Conservation (phyloP, 169 alveolate species). For the Plasmodium adleri region DNA sequence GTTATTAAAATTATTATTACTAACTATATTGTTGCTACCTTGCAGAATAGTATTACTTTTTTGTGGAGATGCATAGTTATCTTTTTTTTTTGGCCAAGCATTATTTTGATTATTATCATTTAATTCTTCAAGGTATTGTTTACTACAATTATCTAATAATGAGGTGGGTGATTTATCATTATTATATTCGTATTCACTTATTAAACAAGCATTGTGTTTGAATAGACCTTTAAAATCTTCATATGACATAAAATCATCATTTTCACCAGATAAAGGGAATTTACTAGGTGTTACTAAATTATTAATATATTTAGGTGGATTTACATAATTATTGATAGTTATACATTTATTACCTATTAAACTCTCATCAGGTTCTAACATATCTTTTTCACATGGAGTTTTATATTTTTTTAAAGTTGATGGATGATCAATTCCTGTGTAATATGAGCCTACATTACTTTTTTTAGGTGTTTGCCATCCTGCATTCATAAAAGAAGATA, state of each 20-base stretch:
- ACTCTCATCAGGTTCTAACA: slow-evolving; percentile 73
- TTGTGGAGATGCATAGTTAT: slow-evolving; percentile 6
- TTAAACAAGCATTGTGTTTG: slow-evolving; percentile 60
- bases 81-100: slow-evolving; percentile 69
- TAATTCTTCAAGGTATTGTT: slow-evolving; percentile 19
- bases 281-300: slow-evolving; percentile 30
- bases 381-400: slow-evolving; percentile 76
- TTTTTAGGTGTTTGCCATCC: slow-evolving; percentile 72
- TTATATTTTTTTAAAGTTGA: slow-evolving; percentile 56
- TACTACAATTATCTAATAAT: slow-evolving; percentile 12
- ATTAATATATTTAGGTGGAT: slow-evolving; percentile 70
- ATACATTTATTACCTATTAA: slow-evolving; percentile 76
- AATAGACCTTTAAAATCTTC: slow-evolving; percentile 62
- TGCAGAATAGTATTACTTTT: slow-evolving; percentile 5
- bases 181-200: slow-evolving; percentile 75
- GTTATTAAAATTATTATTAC: too few relatives aligned
- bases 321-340: slow-evolving; percentile 73
- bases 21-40: too few relatives aligned
- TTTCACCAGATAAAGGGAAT: slow-evolving; percentile 74
- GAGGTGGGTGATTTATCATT: slow-evolving; percentile 24
- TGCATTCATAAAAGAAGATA: slow-evolving; percentile 38
- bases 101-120: slow-evolving; percentile 27
- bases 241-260: slow-evolving; percentile 34
- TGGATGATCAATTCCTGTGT: slow-evolving; percentile 51
- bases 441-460: slow-evolving; percentile 47